These are phyloP conservation scores for Silybum marianum DNA, from an alignment of 129 eudicot genomes.

Conservation along the genomic window DNA sequence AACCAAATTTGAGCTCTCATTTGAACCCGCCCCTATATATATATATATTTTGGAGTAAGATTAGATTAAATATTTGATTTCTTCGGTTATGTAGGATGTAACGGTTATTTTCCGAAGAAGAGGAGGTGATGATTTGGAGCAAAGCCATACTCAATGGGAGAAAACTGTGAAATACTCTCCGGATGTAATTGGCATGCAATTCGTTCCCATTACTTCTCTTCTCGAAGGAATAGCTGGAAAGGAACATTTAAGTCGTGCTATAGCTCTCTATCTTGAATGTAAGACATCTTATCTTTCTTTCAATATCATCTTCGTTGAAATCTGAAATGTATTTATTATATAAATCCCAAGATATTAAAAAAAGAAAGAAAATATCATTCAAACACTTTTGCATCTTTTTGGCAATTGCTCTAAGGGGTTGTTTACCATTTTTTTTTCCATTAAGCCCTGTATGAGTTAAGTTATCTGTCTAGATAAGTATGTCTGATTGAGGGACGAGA, in stretches of 20 bases:
- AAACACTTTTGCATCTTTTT: too few species aligned
- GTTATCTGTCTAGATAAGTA: too few species aligned
- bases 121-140: conserved; percentile 81
- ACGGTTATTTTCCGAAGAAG: conserved; percentile 77
- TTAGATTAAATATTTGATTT: not conserved
- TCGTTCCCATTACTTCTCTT: conserved; percentile 52
- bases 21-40: not conserved
- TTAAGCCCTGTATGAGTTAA: too few species aligned
- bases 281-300: conserved; percentile 18
- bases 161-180: conserved; percentile 64
- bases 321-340: not conserved
- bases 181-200: conserved; percentile 64
- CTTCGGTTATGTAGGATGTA: conserved; percentile 47
- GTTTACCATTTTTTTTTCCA: too few species aligned
- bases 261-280: conserved; percentile 69
- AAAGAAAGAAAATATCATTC: too few species aligned
- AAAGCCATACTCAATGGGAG: conserved; percentile 64
- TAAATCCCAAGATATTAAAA: too few species aligned
- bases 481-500: too few species aligned
- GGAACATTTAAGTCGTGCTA: conserved; percentile 65
- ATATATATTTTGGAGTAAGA: not conserved
- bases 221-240: conserved; percentile 58
- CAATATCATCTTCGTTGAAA: not conserved
- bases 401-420: too few species aligned
- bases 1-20: too few species aligned